These are phyloP conservation scores for Thraustochytrium sp. DNA, from an alignment of 352 stramenopile species.

Conservation along the genomic window DNA sequence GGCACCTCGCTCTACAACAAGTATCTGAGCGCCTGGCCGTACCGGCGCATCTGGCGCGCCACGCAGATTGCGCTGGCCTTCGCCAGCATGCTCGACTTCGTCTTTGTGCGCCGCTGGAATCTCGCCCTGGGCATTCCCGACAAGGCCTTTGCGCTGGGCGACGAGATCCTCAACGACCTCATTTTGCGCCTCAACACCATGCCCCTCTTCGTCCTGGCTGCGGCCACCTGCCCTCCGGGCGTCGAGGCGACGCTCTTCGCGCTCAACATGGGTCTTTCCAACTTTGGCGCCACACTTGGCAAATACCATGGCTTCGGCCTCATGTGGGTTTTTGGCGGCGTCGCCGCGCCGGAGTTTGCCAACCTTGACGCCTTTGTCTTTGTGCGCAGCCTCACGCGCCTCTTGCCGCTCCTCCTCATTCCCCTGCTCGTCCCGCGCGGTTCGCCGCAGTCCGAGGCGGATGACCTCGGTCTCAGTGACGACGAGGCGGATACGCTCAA, in stretches of 20 bases:
- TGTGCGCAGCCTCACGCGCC: conserved; percentile 40
- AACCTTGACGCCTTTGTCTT: conserved; percentile 39
- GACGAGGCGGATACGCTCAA: background rate
- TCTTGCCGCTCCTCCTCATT: conserved; percentile 45
- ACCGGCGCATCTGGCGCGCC: conserved; percentile 70
- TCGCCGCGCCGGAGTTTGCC: conserved; percentile 31
- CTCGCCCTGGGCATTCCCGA: conserved; percentile 69
- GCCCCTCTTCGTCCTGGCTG: conserved; percentile 75
- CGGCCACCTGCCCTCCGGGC: conserved; percentile 70
- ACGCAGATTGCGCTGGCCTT: conserved; percentile 66
- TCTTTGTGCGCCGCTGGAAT: conserved; percentile 70
- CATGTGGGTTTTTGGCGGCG: conserved; percentile 43
- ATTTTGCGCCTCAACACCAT: conserved; percentile 52
- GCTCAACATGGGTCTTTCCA: conserved; percentile 77
- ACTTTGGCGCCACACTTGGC: conserved; percentile 71
- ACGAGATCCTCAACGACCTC: conserved; percentile 61
- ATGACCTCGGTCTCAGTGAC: background rate
- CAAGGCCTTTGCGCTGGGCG: conserved; percentile 72
- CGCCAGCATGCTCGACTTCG: conserved; percentile 66
- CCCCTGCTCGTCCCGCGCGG: conserved; percentile 40
- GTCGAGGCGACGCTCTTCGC: conserved; percentile 78
- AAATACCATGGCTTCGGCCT: conserved; percentile 64
- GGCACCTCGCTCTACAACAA: conserved; percentile 73
- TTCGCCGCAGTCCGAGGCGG: conserved; percentile 8
- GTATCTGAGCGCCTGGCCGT: conserved; percentile 72